These are phyloP conservation scores for Candida morakotiae DNA, from an alignment of 805 yeast genomes.

Conservation along the genomic window DNA sequence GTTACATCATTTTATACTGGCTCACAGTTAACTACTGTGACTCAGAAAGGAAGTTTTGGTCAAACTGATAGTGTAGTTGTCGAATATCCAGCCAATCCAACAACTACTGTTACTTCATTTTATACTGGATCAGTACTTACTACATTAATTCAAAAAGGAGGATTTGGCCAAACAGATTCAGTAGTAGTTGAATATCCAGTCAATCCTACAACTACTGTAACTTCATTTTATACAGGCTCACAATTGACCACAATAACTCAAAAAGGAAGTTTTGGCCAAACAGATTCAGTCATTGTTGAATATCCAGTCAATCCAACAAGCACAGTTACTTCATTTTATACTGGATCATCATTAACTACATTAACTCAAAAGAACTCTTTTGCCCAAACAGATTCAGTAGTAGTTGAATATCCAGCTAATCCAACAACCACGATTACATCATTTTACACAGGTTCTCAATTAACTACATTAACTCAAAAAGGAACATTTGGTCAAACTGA, in stretches of 20 bases:
- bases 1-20: not conserved
- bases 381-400: not conserved
- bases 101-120: not conserved
- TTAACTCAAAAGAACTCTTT: not conserved
- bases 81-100: constrained; percentile 1
- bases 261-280: not conserved
- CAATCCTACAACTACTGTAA: constrained; percentile 9
- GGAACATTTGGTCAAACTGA: not conserved
- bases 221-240: not conserved
- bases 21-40: not conserved
- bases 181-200: constrained; percentile 13
- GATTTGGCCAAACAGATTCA: constrained; percentile 8
- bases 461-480: not conserved
- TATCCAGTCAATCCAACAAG: not conserved
- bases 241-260: not conserved
- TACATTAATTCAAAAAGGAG: constrained; percentile 9
- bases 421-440: not conserved
- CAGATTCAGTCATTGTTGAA: not conserved
- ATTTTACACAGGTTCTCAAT: not conserved
- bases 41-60: not conserved
- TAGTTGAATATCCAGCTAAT: not conserved
- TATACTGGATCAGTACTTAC: constrained; percentile 7
- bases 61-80: not conserved
- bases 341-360: not conserved
- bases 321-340: not conserved